Evolutionary conservation across 495 filamentous ascomycete species (phyloP), one percentile per base, ranked within the genome.

Genomic region (Thozetella sp.): DNA sequence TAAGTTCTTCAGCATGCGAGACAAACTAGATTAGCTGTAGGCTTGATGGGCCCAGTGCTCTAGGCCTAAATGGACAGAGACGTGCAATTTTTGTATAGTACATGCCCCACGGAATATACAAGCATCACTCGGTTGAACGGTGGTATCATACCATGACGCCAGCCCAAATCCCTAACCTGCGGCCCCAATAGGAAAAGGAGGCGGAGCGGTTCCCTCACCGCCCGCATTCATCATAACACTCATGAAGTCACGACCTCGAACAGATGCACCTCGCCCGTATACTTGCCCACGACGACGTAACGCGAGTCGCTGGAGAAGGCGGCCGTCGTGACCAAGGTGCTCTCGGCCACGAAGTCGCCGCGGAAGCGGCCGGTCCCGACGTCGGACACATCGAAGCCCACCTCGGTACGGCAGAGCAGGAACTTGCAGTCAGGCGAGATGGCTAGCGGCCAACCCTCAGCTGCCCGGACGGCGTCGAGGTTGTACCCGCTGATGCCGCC

Each of bases 381-480:
- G 24, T 73, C 67, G 46, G 57, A 58, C 17, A 71, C 57, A 25
- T 73, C 70, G 13, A 73, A 60, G 9, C 70, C 70, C 1, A 66
- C 68, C 55, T 70, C 70, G 2, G 66, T 73, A 63, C 66, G 58
- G 27, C 62, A 71, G 15, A 50, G 60, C 20, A 72, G 48, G 22
- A 66, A 68, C 26, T 56, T 48, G 22, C 67, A 66, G 34, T 71
- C 68, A 9, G 68, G 66, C 26, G 68, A 71, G 22, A 73, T 61
- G 25, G 57, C 59, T 23, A 73, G 53, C 27, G 70, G 70, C 70
- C 70, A 73, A 9, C 66, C 68, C 62, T 73, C 70, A 3, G 20
- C 27, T 20, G 12, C 15, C 25, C 66, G 43, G 22, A 63, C 54
- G 24, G 19, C 40, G n/a, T 63, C 25, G 25, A 73, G 24, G 40